Evolutionary conservation across 306 rosid genomes (phyloP).

Genomic region (Purshia tridentata): DNA sequence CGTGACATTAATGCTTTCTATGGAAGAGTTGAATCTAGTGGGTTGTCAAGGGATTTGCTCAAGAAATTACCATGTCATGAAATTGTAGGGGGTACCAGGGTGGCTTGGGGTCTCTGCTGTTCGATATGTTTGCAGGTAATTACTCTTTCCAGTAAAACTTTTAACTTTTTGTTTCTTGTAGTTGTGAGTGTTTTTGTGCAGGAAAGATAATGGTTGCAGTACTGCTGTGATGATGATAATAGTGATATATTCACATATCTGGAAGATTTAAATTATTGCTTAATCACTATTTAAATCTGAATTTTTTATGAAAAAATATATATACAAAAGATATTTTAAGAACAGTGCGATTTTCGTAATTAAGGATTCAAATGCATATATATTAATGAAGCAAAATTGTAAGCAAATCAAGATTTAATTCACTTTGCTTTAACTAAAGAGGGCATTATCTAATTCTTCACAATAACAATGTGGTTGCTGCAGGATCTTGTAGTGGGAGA

Average conservation of each 20-base stretch:
- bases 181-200: not conserved
- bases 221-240: not conserved
- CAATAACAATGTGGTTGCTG: not conserved
- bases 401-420: not conserved
- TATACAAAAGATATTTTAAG: not conserved
- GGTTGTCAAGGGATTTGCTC: constrained; percentile 59
- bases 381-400: not conserved
- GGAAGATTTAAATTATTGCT: not conserved
- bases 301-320: not conserved
- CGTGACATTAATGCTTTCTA: constrained; percentile 50
- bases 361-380: not conserved
- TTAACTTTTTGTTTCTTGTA: not conserved
- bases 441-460: not conserved
- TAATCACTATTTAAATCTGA: not conserved
- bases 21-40: constrained; percentile 48
- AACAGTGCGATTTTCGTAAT: not conserved
- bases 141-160: constrained; percentile 1
- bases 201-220: not conserved
- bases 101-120: constrained; percentile 50
- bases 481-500: constrained; percentile 76
- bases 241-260: not conserved
- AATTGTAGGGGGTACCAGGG: constrained; percentile 44
- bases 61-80: constrained; percentile 57
- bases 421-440: not conserved
- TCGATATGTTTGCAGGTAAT: constrained; percentile 78